Conservation (phyloP, 768 basidiomycete genomes). For the Mycena vulgaris region DNA sequence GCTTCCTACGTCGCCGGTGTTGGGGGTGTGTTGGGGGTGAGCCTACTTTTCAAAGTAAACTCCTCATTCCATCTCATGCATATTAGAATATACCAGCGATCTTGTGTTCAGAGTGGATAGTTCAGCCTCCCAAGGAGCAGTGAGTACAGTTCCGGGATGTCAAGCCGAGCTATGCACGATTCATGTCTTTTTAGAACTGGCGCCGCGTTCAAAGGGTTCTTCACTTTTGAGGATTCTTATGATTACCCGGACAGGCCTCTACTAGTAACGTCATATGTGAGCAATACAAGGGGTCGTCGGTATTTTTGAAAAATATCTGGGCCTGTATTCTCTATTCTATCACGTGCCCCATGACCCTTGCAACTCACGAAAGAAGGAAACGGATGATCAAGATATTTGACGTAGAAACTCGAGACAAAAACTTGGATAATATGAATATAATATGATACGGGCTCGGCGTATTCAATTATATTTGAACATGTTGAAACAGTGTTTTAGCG, state of each 20-base stretch:
- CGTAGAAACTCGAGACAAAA: no score
- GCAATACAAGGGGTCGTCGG: neutral
- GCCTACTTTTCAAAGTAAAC: neutral
- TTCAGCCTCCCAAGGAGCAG: conserved; percentile 14
- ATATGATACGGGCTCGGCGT: no score
- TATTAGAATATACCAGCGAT: conserved; percentile 11
- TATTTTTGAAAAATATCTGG: neutral
- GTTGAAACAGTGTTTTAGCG: no score
- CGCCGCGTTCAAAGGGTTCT: conserved; percentile 23
- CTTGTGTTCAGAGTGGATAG: conserved; percentile 12
- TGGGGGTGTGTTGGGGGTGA: conserved; percentile 6
- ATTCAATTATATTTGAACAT: no score
- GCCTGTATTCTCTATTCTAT: neutral
- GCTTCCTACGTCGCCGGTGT: conserved; percentile 20
- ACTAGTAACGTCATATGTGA: neutral
- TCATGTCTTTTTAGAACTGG: conserved; percentile 10
- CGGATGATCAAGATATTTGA: no score
- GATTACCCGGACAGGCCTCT: neutral
- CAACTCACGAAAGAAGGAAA: no score
- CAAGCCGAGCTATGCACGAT: neutral
- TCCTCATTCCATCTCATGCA: neutral
- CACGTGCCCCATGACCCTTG: no score
- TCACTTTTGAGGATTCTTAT: conserved; percentile 19
- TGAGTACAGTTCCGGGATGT: neutral
- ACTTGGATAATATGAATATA: no score